A percentile compares a stretch with the other conserved stretches of the same genome.
Evolutionary conservation across 2,329 filamentous ascomycete species (phyloP).

Genomic region (Dactylonectria macrodidyma): DNA sequence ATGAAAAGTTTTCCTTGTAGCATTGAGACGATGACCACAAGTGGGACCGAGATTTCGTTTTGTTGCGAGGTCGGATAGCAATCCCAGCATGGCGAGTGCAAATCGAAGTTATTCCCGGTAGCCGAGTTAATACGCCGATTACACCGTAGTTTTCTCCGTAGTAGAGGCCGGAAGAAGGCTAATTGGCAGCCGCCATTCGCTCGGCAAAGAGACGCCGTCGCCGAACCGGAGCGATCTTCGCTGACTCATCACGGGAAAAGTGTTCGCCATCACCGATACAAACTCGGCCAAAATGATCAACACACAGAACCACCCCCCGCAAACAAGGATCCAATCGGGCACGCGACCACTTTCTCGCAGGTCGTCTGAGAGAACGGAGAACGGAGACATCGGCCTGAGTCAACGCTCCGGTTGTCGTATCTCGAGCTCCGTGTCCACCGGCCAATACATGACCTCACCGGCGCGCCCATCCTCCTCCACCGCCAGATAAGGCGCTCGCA

Average conservation of each 20-base stretch:
- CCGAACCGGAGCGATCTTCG: conserved; percentile 11
- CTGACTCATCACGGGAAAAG: conserved; percentile 42
- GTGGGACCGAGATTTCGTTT: conserved; percentile 12
- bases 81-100: conserved; percentile 15
- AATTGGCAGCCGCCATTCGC: conserved; percentile 6
- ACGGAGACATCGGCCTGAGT: neutral
- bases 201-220: conserved; percentile 15
- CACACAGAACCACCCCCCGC: conserved; percentile 21
- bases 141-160: neutral
- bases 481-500: neutral
- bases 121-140: conserved; percentile 25
- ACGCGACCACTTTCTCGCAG: conserved; percentile 20
- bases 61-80: conserved; percentile 25
- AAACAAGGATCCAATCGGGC: conserved; percentile 34
- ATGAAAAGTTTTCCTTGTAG: neutral
- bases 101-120: conserved; percentile 31
- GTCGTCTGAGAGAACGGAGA: neutral
- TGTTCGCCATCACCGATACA: conserved; percentile 10
- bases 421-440: conserved; percentile 10
- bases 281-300: conserved; percentile 30
- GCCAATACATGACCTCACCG: conserved; percentile 17
- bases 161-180: conserved; percentile 21
- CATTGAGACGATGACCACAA: conserved; percentile 9
- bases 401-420: conserved; percentile 8
- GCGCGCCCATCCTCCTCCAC: conserved; percentile 7